Conservation (phyloP, 306 rosid species). For the Mimosa bimucronata region DNA sequence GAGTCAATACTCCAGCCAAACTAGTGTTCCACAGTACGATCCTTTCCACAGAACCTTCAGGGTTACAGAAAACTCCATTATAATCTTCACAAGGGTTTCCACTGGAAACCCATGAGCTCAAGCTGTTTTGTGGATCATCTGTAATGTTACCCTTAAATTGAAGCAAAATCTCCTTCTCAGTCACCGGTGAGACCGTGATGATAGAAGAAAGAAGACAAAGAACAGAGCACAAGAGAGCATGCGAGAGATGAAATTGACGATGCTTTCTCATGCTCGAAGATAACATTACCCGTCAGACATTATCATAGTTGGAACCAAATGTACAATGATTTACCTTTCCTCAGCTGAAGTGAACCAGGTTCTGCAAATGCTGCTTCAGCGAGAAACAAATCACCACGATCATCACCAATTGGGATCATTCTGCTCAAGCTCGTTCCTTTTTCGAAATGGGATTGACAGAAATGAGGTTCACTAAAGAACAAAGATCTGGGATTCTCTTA, state of each 20-base stretch:
- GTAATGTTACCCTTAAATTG: slow-evolving; percentile 81
- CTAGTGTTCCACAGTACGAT: slow-evolving; percentile 88
- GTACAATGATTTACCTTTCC: slow-evolving; percentile 42
- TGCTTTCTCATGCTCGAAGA: slow-evolving; percentile 86
- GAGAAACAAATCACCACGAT: slow-evolving; percentile 42
- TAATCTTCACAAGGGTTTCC: slow-evolving; percentile 73
- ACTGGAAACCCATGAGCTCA: slow-evolving; percentile 68
- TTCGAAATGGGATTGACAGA: slow-evolving; percentile 39
- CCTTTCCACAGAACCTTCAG: slow-evolving; percentile 80
- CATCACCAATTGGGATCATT: slow-evolving; percentile 49
- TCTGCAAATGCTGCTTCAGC: slow-evolving; percentile 34
- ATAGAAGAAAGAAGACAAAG: slow-evolving; percentile 51
- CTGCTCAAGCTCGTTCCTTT: slow-evolving; percentile 30
- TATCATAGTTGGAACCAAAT: slow-evolving; percentile 45
- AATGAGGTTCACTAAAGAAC: not conserved
- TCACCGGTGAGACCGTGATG: slow-evolving; percentile 46
- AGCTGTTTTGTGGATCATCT: slow-evolving; percentile 63
- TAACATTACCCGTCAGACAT: slow-evolving; percentile 69
- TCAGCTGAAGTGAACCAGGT: slow-evolving; percentile 37
- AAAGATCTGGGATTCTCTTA: slow-evolving; percentile 47
- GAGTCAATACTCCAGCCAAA: slow-evolving; percentile 73
- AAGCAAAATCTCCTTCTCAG: slow-evolving; percentile 86
- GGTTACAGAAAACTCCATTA: slow-evolving; percentile 70
- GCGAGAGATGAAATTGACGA: slow-evolving; percentile 58
- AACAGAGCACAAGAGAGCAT: slow-evolving; percentile 66